Evolutionary conservation across 108 stramenopile genomes (phyloP).

Genomic region (Cyclotella choctawhatcheeana): DNA sequence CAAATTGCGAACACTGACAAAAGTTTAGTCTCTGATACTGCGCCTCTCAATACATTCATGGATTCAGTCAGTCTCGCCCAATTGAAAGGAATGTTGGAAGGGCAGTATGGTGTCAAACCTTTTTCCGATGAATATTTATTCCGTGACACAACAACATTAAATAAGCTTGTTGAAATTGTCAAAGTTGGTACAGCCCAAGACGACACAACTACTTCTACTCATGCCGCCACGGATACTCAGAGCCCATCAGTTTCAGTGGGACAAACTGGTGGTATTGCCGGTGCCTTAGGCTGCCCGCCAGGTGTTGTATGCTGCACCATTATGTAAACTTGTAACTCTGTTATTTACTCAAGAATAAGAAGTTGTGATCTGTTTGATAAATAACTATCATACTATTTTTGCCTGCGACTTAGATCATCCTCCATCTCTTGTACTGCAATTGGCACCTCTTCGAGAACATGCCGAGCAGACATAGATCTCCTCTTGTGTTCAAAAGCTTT

Average conservation of each 20-base stretch:
- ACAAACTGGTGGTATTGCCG: slow-evolving; percentile 64
- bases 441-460: slow-evolving; percentile 78
- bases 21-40: slow-evolving; percentile 59
- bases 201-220: slow-evolving; percentile 18
- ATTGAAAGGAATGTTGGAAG: slow-evolving; percentile 84
- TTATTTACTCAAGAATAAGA: not conserved
- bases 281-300: slow-evolving; percentile 80
- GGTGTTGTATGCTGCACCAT: slow-evolving; percentile 66
- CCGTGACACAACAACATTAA: slow-evolving; percentile 73
- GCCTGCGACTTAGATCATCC: slow-evolving; percentile 9
- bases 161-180: slow-evolving; percentile 81
- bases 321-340: slow-evolving; percentile 14
- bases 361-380: too few relatives aligned
- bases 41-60: slow-evolving; percentile 74
- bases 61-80: slow-evolving; percentile 86
- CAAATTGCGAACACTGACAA: slow-evolving; percentile 58
- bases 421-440: slow-evolving; percentile 67
- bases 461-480: slow-evolving; percentile 89
- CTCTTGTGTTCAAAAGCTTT: slow-evolving; percentile 69
- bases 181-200: slow-evolving; percentile 81
- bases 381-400: too few relatives aligned
- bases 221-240: slow-evolving; percentile 16
- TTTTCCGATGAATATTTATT: slow-evolving; percentile 91
- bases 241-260: not conserved
- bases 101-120: slow-evolving; percentile 59